Base-by-base conservation (phyloP, 352 stramenopile genomes). In the Phytophthora syringae region DNA sequence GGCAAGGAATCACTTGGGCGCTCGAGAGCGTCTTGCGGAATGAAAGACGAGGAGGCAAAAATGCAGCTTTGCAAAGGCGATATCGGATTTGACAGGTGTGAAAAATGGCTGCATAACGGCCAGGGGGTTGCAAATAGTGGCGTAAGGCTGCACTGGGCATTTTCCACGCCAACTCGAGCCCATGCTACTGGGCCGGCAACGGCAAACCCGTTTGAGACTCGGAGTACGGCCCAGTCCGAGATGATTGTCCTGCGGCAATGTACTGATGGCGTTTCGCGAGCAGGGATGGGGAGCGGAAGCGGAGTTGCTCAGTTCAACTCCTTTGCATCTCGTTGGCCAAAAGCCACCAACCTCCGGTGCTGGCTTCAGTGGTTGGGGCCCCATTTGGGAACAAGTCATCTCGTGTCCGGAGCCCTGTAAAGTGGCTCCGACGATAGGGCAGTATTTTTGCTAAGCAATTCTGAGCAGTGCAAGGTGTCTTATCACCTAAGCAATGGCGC, bases 1-100 rank as follows among this genome's bases (percentile, higher is more conserved):
- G n/a, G n/a, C n/a, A n/a, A n/a, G n/a, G 32, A 55, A 39, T 11
- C 27, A 42, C 34, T 62, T 64, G 47, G 1, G 42, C 25, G 25
- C 50, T 52, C 11, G 21, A 63, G 54, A 37, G 62, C 62, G 51
- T 72, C 56, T 76, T 76, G 57, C 40, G 36, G 58, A 76, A 76
- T 76, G 68, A 72, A 32, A 44, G n/a, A 22, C 5, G 40, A 21
- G 45, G 30, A 16, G 22, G 28, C 5, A 36, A 5, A 20, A 43
- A 24, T 50, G 15, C 18, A 45, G 21, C 36, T 28, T 64, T 43
- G 37, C 59, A 61, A 71, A 71, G 20, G 11, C 25, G 49, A 21
- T 60, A 71, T 71, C 63, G 50, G 7, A 48, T 71, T 71, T 62
- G 21, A 37, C 49, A 39, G 64, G 63, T n/a, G n/a, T n/a, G 63